phyloP scores from a whole-genome alignment of 805 yeast genomes.

The Yarrowia divulgata region DNA sequence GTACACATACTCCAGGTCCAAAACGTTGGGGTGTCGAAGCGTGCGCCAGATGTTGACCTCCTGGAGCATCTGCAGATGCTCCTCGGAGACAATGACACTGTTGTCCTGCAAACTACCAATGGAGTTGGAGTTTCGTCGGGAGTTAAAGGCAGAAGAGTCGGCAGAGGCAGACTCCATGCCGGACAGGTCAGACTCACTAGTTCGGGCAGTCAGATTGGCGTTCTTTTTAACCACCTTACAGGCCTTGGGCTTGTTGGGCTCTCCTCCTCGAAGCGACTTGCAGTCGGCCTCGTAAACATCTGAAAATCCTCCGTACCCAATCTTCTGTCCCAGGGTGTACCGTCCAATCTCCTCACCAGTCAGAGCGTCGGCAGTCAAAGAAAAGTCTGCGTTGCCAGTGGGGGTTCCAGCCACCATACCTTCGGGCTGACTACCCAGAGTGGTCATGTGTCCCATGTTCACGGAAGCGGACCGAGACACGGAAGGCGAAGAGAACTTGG shows the following conservation, averaged over 20 bases:
- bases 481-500: conserved; percentile 38
- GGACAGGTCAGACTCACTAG: conserved; percentile 18
- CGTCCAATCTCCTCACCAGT: conserved; percentile 69
- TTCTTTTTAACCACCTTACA: conserved; percentile 60
- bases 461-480: conserved; percentile 33
- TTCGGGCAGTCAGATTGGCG: conserved; percentile 3
- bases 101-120: conserved; percentile 49
- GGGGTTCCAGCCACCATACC: conserved; percentile 24
- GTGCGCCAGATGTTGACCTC: conserved; percentile 81
- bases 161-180: conserved; percentile 21
- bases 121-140: conserved; percentile 43
- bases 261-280: conserved; percentile 43
- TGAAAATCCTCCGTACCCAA: conserved; percentile 94
- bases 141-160: conserved; percentile 31
- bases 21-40: conserved; percentile 67
- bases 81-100: conserved; percentile 48
- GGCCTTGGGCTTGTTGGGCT: conserved; percentile 53
- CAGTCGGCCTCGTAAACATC: conserved; percentile 71
- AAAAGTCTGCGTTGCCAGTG: conserved; percentile 24
- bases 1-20: conserved; percentile 66
- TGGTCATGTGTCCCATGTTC: conserved; percentile 20
- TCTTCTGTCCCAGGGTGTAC: conserved; percentile 68
- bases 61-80: conserved; percentile 59
- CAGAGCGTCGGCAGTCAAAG: conserved; percentile 57
- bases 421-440: conserved; percentile 24